Percentiles rank a stretch among this genome's conserved stretches.
phyloP scores from a whole-genome alignment of 2,329 filamentous ascomycete genomes.

The Neonectria neomacrospora region DNA sequence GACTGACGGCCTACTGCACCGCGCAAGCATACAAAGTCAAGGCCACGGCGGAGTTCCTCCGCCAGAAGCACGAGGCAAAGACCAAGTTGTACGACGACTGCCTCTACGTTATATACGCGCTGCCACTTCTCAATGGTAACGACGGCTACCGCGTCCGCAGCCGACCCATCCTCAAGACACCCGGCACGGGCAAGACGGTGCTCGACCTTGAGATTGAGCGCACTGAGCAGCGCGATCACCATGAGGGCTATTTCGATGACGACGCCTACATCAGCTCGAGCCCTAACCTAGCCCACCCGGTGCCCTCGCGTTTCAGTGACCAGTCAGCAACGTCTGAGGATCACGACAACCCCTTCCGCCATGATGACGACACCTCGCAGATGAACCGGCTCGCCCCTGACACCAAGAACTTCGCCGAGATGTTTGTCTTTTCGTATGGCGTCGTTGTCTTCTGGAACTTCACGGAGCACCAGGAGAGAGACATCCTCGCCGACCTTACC shows the following conservation, averaged over 20 bases:
- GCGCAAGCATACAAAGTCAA: constrained; percentile 93
- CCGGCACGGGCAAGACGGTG: constrained; percentile 87
- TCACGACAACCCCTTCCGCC: constrained; percentile 43
- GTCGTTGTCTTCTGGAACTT: constrained; percentile 99
- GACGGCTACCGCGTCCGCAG: constrained; percentile 91
- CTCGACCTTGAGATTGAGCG: constrained; percentile 96
- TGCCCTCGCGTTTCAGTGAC: constrained; percentile 49
- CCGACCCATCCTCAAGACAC: constrained; percentile 90
- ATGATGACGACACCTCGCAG: constrained; percentile 59
- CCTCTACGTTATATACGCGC: constrained; percentile 92
- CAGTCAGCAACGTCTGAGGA: constrained; percentile 42
- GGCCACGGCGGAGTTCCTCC: constrained; percentile 87
- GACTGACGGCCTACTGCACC: constrained; percentile 95
- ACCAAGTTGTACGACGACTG: constrained; percentile 99
- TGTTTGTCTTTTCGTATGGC: constrained; percentile 97
- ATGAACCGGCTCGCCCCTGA: constrained; percentile 73
- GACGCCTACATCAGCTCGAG: constrained; percentile 63
- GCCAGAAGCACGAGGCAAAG: constrained; percentile 86
- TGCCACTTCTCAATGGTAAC: constrained; percentile 84
- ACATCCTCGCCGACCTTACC: constrained; percentile 92
- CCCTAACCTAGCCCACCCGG: constrained; percentile 46
- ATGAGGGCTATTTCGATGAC: constrained; percentile 90
- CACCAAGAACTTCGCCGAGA: constrained; percentile 85
- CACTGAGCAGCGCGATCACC: constrained; percentile 88
- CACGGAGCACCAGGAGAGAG: constrained; percentile 93